Percentiles rank a stretch among this genome's conserved stretches.
phyloP scores from a whole-genome alignment of 2,329 filamentous ascomycete genomes.

The Colletotrichum graminicola region DNA sequence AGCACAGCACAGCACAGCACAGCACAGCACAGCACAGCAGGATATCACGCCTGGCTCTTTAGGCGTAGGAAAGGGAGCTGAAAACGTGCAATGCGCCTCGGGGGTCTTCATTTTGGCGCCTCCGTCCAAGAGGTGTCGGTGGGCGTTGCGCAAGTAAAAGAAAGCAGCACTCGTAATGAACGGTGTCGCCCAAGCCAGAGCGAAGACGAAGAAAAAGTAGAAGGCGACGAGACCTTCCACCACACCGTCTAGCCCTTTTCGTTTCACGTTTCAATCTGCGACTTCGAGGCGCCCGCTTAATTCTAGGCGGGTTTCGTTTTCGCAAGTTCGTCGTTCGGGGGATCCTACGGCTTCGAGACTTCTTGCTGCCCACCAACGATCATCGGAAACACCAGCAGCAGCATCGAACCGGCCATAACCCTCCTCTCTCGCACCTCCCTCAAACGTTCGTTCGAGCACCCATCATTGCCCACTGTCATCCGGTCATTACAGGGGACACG shows the following conservation, averaged over 20 bases:
- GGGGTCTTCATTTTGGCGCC: constrained; percentile 1
- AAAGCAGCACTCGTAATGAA: constrained; percentile 16
- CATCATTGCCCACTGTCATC: constrained; percentile 4
- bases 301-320: constrained; percentile 31
- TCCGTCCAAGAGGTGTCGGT: constrained; percentile 7
- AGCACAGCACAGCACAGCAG: constrained; percentile 3
- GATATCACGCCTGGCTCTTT: background rate
- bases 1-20: too few species aligned
- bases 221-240: constrained; percentile 12
- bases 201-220: background rate
- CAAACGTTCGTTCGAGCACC: background rate
- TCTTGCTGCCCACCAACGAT: constrained; percentile 1
- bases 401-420: background rate
- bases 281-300: constrained; percentile 24
- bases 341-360: constrained; percentile 3
- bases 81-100: constrained; percentile 24
- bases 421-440: background rate
- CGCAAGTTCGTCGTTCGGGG: constrained; percentile 20
- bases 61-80: background rate
- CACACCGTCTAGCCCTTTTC: constrained; percentile 8
- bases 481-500: background rate
- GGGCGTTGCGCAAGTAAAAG: constrained; percentile 4
- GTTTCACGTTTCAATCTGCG: constrained; percentile 40
- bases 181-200: constrained; percentile 3
- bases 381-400: background rate